phyloP scores from a whole-genome alignment of 805 yeast genomes.

The Lipomyces mesembrius region DNA sequence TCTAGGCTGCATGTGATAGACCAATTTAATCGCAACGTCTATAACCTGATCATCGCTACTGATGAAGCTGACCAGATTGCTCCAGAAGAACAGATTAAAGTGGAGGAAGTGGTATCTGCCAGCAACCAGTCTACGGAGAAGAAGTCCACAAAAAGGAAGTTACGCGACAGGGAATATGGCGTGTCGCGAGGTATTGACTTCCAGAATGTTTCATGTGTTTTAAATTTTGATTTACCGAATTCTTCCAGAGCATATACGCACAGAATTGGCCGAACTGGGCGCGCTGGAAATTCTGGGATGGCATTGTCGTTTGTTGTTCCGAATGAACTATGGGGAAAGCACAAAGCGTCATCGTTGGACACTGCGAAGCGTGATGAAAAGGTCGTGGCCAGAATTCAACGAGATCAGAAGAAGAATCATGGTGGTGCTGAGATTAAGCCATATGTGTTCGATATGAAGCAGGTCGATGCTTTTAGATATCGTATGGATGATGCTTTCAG shows the following conservation, averaged over 20 bases:
- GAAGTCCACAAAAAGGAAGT: slow-evolving; percentile 36
- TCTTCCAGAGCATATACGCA: slow-evolving; percentile 89
- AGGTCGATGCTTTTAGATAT: slow-evolving; percentile 93
- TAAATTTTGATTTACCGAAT: slow-evolving; percentile 91
- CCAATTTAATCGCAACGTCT: slow-evolving; percentile 88
- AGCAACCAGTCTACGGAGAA: slow-evolving; percentile 19
- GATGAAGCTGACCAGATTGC: slow-evolving; percentile 74
- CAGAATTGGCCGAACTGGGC: slow-evolving; percentile 95
- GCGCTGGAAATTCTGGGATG: slow-evolving; percentile 96
- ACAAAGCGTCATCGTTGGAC: slow-evolving; percentile 73
- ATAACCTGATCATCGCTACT: slow-evolving; percentile 87
- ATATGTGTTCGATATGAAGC: slow-evolving; percentile 86
- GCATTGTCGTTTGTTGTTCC: slow-evolving; percentile 91
- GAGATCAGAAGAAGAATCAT: slow-evolving; percentile 66
- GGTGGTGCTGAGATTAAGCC: slow-evolving; percentile 71
- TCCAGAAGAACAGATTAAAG: slow-evolving; percentile 45
- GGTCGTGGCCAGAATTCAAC: slow-evolving; percentile 73
- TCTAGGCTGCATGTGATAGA: slow-evolving; percentile 95
- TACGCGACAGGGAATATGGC: slow-evolving; percentile 76
- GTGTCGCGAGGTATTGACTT: slow-evolving; percentile 97
- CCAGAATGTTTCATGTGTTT: slow-evolving; percentile 92
- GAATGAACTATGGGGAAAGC: slow-evolving; percentile 81
- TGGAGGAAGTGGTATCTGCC: slow-evolving; percentile 38
- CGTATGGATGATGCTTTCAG: slow-evolving; percentile 97
- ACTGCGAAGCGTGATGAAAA: slow-evolving; percentile 85